Evolutionary conservation across 2,329 filamentous ascomycete genomes (phyloP), one percentile per base, ranked within the genome.

Genomic region (Trichoderma pleuroti): DNA sequence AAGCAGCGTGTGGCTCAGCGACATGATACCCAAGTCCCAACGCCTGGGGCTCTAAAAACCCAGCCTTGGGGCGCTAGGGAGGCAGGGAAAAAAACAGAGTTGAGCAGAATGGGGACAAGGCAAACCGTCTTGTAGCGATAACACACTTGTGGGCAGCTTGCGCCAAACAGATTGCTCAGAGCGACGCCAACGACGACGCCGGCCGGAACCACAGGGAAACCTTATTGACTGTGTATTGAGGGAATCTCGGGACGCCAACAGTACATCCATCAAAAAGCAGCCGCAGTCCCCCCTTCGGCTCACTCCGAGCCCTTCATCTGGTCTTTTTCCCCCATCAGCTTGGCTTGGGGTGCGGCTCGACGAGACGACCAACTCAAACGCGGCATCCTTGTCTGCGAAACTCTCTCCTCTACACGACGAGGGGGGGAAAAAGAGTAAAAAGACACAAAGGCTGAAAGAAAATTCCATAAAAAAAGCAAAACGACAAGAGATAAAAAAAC

Each of bases 11-110:
- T 62, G 59, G 52, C 65, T 65, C 70, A 57, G 67, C 52, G 36
- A 61, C 52, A 30, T 52, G 65, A 71, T 52, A 46, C 63, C 57
- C 64, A 39, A 57, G 59, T 46, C 70, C 64, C 64, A 72, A 65
- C 65, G 7, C 61, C 24, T 56, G 28, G 57, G 63, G 65, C 61
- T 62, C 61, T 65, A 70, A 68, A 70, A 64, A 56, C 49, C 70
- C 70, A 69, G 70, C 70, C 42, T 64, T 71, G 65, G 63, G 70
- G 57, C 70, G 69, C 69, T 71, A 71, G 46, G 46, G 36, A 42
- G 24, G 28, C n/a, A 12, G 61, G 7, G 34, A 69, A 61, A 57
- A 57, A 66, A 64, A 54, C 9, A 52, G 46, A 52, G 46, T 52
- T 52, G 46, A 52, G 21, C 21, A 52, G 46, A 24, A 24, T 24